Base-by-base conservation (phyloP, 2,329 filamentous ascomycete species). In the Paecilomyces sp. region DNA sequence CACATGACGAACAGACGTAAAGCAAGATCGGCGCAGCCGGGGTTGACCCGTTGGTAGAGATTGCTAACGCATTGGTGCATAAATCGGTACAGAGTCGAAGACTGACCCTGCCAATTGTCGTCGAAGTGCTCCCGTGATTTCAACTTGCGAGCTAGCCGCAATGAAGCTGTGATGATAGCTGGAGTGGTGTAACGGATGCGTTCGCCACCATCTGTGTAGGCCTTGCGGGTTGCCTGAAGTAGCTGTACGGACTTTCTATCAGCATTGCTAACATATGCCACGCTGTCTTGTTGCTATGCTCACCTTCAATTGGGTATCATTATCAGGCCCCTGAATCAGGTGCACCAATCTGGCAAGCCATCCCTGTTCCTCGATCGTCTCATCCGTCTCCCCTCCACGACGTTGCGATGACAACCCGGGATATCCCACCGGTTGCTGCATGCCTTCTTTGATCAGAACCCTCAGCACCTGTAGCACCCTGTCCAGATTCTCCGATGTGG, bases 341-440 rank as follows among this genome's bases (percentile, higher is more conserved):
- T 99, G 94, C 18, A 97, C 87, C 70, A 99, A 88, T 67, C 94
- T 85, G 36, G 94, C 94, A 58, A 99, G 82, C 92, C 92, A 97
- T 57, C 94, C 94, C 80, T 99, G 94, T 77, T 99, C 94, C 75
- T 99, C 93, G 69, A 97, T 87, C 0, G 93, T 97, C 78, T 99
- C 95, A 63, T 99, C 94, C 0, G 94, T 97, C 79, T 99, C 95
- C 54, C 84, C 80, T 22, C 85, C 85, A 62, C 91, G 87, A 63
- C 91, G 83, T 70, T 93, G 90, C 13, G 81, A 77, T 5, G 89
- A 85, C 47, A 89, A 86, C 3, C 91, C 90, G 0, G 92, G 88
- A 68, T 97, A 97, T 31, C 91, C 91, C 54, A 86, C 84, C n/a
- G 90, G 86, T 58, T 88, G 81, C 68, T 96, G 92, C 13, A 90